These are phyloP conservation scores for Eremothecium sinecaudum DNA, from an alignment of 1,139 yeast genomes.

Conservation along the genomic window DNA sequence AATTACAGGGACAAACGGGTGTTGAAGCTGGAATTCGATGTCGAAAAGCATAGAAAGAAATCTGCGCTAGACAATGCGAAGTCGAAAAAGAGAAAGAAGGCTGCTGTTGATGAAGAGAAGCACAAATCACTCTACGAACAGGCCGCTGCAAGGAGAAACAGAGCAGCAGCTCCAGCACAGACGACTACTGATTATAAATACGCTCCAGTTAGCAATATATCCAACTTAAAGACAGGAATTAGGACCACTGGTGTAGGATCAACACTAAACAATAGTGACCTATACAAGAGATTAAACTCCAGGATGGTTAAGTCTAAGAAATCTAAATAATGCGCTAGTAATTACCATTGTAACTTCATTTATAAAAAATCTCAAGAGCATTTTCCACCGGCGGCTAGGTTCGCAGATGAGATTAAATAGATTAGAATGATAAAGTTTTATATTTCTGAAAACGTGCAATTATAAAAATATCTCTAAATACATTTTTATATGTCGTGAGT, in stretches of 20 bases:
- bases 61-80: conserved; percentile 27
- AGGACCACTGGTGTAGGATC: conserved; percentile 43
- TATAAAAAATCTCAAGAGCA: too few relatives aligned
- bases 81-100: conserved; percentile 23
- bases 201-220: conserved; percentile 69
- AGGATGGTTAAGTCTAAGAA: conserved; percentile 28
- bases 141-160: conserved; percentile 82
- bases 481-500: conserved; percentile 5
- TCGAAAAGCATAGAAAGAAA: conserved; percentile 43
- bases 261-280: conserved; percentile 52
- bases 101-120: conserved; percentile 33
- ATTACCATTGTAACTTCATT: too few relatives aligned
- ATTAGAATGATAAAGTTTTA: conserved; percentile 2
- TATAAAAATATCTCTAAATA: conserved; percentile 8
- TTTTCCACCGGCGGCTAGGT: too few relatives aligned
- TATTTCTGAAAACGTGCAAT: conserved; percentile 11
- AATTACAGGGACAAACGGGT: conserved; percentile 84
- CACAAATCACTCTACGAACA: conserved; percentile 65
- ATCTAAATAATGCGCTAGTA: conserved; percentile 8
- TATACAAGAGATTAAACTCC: conserved; percentile 55
- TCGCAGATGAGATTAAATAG: too few relatives aligned
- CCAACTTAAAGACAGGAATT: conserved; percentile 27
- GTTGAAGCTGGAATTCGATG: conserved; percentile 61
- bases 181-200: conserved; percentile 81
- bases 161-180: conserved; percentile 91